Conservation (phyloP, 1,139 yeast species). For the Candida pseudoviswanathii region DNA sequence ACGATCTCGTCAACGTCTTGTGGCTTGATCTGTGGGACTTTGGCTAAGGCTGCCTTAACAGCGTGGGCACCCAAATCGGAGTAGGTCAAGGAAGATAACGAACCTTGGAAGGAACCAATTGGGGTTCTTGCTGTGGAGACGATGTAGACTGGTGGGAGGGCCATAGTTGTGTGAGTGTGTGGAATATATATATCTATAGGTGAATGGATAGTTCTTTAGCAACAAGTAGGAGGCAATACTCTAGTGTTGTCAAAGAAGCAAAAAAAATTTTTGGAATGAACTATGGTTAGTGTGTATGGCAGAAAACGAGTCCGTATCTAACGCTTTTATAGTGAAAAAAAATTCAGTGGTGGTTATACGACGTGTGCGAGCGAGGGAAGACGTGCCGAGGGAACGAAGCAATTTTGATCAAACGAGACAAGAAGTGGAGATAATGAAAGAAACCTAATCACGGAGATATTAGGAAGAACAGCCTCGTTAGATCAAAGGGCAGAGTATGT, state of each 20-base stretch:
- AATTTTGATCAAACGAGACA: not conserved
- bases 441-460: not conserved
- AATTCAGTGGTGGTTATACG: not conserved
- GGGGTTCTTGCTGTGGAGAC: slow-evolving; percentile 95
- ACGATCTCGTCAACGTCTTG: slow-evolving; percentile 83
- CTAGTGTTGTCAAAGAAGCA: not conserved
- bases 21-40: slow-evolving; percentile 81
- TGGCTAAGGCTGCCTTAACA: slow-evolving; percentile 81
- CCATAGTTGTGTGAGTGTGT: slow-evolving; percentile 10
- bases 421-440: not conserved
- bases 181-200: too few species aligned
- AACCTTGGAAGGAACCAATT: slow-evolving; percentile 89
- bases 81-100: slow-evolving; percentile 70
- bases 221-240: not conserved
- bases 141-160: slow-evolving; percentile 63
- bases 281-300: not conserved
- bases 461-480: too few species aligned
- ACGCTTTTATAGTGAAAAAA: slow-evolving; percentile 6
- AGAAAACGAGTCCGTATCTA: not conserved
- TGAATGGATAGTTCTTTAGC: too few species aligned
- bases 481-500: too few species aligned
- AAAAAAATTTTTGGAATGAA: slow-evolving; percentile 1
- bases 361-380: not conserved
- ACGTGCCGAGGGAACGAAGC: slow-evolving; percentile 2
- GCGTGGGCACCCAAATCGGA: slow-evolving; percentile 92